Base-by-base conservation (phyloP, 2,329 filamentous ascomycete genomes). In the Pseudogymnoascus sp. region DNA sequence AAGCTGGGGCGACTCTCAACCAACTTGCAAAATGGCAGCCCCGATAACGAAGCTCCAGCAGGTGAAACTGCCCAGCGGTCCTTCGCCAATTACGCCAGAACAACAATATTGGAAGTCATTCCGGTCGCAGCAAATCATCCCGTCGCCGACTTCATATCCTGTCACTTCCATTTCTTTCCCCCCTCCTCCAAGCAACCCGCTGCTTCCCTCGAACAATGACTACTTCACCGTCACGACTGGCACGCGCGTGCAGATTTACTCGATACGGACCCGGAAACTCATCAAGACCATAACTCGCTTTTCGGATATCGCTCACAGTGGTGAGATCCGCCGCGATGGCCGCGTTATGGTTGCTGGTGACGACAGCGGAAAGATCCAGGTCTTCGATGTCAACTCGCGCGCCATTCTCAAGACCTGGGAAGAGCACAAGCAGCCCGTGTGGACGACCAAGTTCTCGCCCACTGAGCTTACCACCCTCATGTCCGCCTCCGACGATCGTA, bases 101-200 rank as follows among this genome's bases (percentile, higher is more conserved):
- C 92, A 97, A 77, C 84, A 87, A 66, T 97, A 97, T 80, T 99
- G 95, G 95, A 89, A 88, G 72, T 88, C 89, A 11, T 99, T 99
- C 80, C 91, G 90, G 76, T 94, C 92, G 68, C 90, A 92, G 66
- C 85, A 96, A 62, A 86, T 93, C 64, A 86, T 97, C 64, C 90
- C 94, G 50, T 96, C 93, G 65, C 91, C 92, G 66, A 91, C 94
- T 66, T 90, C 90, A 71, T 91, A 89, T 73, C 89, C 91, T 50
- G 85, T 99, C 69, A 96, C 91, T 35, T 87, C 95, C 74, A 96
- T 99, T 73, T 92, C 90, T 58, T 88, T 87, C 72, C 88, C 82
- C 64, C 74, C 73, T 70, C 72, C 75, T 71, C 71, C 73, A 74
- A 69, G 61, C 59, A 72, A 72, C 77, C 74, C 72, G 69, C 73